Evolutionary conservation across 208 protist genomes (phyloP), one percentile per base, ranked within the genome.

Genomic region (Phytomonas sp.): DNA sequence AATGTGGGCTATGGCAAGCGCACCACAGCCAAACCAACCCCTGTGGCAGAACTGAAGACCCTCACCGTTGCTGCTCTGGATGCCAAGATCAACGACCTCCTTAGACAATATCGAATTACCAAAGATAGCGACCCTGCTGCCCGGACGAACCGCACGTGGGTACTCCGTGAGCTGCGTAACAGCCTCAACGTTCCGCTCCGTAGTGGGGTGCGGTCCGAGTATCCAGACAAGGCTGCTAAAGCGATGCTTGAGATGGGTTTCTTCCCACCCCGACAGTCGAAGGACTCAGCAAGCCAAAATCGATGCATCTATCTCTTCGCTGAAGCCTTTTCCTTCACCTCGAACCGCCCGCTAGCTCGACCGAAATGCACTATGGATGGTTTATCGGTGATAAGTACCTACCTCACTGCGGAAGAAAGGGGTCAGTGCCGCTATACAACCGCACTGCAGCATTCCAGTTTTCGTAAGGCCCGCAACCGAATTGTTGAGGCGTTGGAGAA

Each of bases 291-390:
- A 23, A 92, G 69, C 67, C 79, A 85, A 72, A 93, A 96, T 74
- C 82, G 80, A 30, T 90, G 85, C 71, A 88, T 96, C 64, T 96
- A 81, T 74, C 76, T 94, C 69, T 94, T 96, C 67, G 80, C 88
- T 0, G 88, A 96, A 17, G 70, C 87, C 43, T 92, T 90, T 67
- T 93, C 91, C 40, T 94, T 94, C 76, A 96, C 91, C 15, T 33
- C 31, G 17, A 62, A 71, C 15, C 84, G 70, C 0, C 62, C 80
- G 0, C 43, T 88, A 3, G 70, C 88, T 2, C 74, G 91, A 4
- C 88, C 88, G 32, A 84, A 85, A 70, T 82, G 80, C 66, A 77
- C 79, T 0, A 60, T 89, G 53, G 36, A 53, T 8, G 73, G 78
- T 4, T 74, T 89, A 15, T 70, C 79, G n/a, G 70, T 94, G 43